Conservation (phyloP, 2,329 filamentous ascomycete species). For the Penicillium sp. region DNA sequence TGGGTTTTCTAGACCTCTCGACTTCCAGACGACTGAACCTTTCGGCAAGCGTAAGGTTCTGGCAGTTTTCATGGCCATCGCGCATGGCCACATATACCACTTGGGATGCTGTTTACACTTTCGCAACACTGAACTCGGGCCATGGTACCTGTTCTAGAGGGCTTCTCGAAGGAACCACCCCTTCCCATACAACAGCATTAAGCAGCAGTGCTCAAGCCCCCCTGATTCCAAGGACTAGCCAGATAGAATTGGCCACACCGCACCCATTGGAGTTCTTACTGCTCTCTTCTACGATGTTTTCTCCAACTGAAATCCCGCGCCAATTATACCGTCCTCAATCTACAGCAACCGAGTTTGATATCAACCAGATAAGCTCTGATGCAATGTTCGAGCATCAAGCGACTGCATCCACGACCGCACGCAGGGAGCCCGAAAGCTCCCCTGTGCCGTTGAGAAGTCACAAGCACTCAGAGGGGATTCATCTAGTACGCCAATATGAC, state of each 20-base stretch:
- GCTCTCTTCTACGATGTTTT: neutral
- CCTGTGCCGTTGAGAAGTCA: constrained; percentile 35
- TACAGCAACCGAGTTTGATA: neutral
- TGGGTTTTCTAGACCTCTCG: neutral
- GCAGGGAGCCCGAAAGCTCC: constrained; percentile 26
- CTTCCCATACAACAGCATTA: too few species aligned
- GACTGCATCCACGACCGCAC: constrained; percentile 40
- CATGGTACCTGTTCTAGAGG: neutral
- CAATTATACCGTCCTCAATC: neutral
- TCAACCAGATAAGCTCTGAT: neutral
- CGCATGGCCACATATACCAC: neutral
- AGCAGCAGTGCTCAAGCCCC: neutral
- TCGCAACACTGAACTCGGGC: too few species aligned
- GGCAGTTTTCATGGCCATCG: neutral
- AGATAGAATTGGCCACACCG: neutral
- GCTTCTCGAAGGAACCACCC: neutral
- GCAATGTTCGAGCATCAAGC: constrained; percentile 43
- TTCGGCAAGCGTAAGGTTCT: neutral
- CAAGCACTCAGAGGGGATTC: constrained; percentile 32
- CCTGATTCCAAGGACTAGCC: neutral
- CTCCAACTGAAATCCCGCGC: neutral
- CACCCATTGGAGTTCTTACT: neutral
- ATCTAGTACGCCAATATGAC: constrained; percentile 54
- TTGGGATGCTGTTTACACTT: neutral
- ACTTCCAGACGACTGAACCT: too few species aligned